phyloP scores from a whole-genome alignment of 768 basidiomycete species.

The Russula sp. region DNA sequence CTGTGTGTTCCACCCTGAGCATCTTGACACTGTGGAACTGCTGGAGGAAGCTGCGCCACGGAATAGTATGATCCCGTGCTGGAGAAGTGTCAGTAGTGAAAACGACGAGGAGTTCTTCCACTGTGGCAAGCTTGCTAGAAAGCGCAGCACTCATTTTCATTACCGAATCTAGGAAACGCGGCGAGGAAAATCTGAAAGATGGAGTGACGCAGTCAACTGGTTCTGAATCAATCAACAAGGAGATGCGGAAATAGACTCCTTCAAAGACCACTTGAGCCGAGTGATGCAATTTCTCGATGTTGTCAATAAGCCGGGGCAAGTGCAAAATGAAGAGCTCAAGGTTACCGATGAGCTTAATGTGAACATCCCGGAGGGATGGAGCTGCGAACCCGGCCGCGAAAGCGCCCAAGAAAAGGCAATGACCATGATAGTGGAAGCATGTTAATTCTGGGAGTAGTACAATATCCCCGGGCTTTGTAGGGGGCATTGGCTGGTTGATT shows the following conservation, averaged over 20 bases:
- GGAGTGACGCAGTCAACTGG: no score
- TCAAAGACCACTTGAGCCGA: neutral
- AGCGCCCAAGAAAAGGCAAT: neutral
- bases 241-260: rapidly evolving
- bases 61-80: neutral
- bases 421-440: neutral
- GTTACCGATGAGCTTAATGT: rapidly evolving
- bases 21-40: neutral
- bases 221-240: neutral
- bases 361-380: neutral
- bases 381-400: neutral
- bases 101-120: neutral
- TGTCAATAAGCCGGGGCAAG: neutral
- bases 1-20: neutral
- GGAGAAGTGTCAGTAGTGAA: neutral
- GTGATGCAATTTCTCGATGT: neutral
- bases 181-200: neutral
- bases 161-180: neutral
- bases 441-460: neutral
- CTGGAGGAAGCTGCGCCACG: neutral
- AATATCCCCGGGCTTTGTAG: neutral
- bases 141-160: neutral
- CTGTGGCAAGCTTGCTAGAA: neutral
- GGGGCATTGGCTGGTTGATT: neutral
- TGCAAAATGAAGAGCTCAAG: neutral